These are phyloP conservation scores for Pythium aquatile DNA, from an alignment of 352 stramenopile species.

Conservation along the genomic window DNA sequence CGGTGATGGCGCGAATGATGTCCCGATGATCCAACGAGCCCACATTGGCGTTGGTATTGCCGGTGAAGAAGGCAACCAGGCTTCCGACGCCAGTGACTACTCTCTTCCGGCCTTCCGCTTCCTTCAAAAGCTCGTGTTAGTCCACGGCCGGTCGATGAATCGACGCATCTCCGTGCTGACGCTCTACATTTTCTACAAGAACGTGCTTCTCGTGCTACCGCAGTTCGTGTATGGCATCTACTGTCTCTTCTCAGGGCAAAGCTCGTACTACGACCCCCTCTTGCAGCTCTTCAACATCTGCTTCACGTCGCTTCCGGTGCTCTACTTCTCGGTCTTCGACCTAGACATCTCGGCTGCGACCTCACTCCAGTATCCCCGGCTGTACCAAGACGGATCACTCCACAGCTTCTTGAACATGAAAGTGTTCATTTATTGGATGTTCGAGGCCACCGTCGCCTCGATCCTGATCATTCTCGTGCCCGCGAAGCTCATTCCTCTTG, in stretches of 20 bases:
- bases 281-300: conserved; percentile 82
- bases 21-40: conserved; percentile 89
- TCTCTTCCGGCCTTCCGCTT: conserved; percentile 87
- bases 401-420: conserved; percentile 51
- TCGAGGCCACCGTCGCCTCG: conserved; percentile 49
- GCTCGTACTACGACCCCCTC: conserved; percentile 73
- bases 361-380: conserved; percentile 40
- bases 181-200: conserved; percentile 90
- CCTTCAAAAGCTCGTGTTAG: conserved; percentile 79
- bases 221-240: conserved; percentile 77
- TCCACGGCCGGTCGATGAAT: conserved; percentile 84
- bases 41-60: conserved; percentile 67
- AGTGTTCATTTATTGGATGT: conserved; percentile 57
- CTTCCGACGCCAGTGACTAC: conserved; percentile 88
- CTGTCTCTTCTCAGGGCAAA: conserved; percentile 76
- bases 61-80: conserved; percentile 75
- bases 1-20: conserved; percentile 92
- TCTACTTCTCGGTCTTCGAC: conserved; percentile 59
- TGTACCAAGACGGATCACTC: conserved; percentile 54
- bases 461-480: conserved; percentile 50
- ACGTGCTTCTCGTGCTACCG: conserved; percentile 73
- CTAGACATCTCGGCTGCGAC: conserved; percentile 33
- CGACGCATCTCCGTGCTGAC: conserved; percentile 60
- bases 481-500: conserved; percentile 38
- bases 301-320: conserved; percentile 71